phyloP scores from a whole-genome alignment of 2,329 filamentous ascomycete species.

The Verticillium nonalfalfae region DNA sequence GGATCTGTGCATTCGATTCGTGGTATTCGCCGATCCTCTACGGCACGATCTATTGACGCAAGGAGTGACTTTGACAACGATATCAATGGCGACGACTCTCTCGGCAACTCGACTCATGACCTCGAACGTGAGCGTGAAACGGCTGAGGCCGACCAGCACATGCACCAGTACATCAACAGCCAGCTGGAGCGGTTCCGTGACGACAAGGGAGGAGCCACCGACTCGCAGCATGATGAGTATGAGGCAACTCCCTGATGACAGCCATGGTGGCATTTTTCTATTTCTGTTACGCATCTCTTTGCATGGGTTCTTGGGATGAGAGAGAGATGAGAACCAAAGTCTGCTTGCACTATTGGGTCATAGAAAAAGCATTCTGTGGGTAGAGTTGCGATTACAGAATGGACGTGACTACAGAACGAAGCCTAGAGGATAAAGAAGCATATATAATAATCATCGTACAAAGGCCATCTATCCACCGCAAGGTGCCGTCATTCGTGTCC shows the following conservation, averaged over 20 bases:
- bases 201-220: slow-evolving; percentile 16
- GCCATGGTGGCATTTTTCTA: not conserved
- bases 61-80: slow-evolving; percentile 69
- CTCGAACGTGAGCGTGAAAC: slow-evolving; percentile 39
- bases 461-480: not conserved
- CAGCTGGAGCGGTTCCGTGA: slow-evolving; percentile 65
- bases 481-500: not conserved
- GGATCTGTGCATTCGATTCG: slow-evolving; percentile 31
- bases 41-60: slow-evolving; percentile 74
- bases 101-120: slow-evolving; percentile 8
- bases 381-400: not conserved
- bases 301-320: not conserved
- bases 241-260: slow-evolving; percentile 28
- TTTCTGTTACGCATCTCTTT: not conserved
- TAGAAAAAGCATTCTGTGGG: not conserved
- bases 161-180: slow-evolving; percentile 75
- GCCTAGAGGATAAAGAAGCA: not conserved
- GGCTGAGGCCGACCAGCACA: slow-evolving; percentile 58
- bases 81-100: slow-evolving; percentile 35
- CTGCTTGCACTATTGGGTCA: not conserved
- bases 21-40: slow-evolving; percentile 70
- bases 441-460: not conserved
- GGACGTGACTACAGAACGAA: not conserved
- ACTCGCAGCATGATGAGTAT: slow-evolving; percentile 36
- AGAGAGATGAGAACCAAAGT: not conserved